Conservation (phyloP, 2,329 filamentous ascomycete species). For the Sclerotinia trifoliorum region DNA sequence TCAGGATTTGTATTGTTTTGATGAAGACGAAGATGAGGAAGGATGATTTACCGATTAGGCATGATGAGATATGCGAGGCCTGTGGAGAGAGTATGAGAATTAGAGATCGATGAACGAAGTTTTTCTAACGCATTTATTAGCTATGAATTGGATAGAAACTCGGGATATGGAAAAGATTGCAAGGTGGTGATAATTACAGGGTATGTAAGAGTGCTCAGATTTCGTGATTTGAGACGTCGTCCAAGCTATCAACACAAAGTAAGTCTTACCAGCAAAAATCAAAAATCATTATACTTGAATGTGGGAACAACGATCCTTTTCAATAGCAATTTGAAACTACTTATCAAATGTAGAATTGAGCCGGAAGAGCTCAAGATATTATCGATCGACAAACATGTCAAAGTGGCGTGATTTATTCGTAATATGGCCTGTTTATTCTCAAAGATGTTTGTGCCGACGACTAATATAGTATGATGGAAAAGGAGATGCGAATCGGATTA, state of each 20-base stretch:
- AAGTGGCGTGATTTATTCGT: slow-evolving; percentile 20
- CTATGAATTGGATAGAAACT: fast-evolving
- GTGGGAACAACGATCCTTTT: background rate
- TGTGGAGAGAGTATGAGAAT: too few species aligned
- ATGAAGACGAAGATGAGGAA: background rate
- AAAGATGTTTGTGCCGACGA: background rate
- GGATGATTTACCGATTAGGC: background rate
- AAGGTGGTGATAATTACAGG: background rate
- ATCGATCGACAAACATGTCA: background rate
- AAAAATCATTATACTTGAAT: background rate
- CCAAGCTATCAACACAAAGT: background rate
- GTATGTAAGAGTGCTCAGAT: background rate
- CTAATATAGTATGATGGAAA: background rate
- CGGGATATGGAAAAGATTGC: fast-evolving
- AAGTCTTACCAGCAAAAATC: background rate
- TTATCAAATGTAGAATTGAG: too few species aligned
- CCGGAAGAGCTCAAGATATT: background rate
- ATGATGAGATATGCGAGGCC: background rate
- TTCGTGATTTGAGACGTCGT: background rate
- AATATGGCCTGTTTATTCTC: slow-evolving; percentile 15
- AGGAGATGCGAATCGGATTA: background rate
- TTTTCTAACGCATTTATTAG: background rate
- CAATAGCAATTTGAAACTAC: background rate
- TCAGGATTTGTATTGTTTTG: background rate
- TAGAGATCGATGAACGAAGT: background rate